Percentiles rank a stretch among this genome's conserved stretches.
These are phyloP conservation scores for Kwoniella botswanensis DNA, from an alignment of 768 basidiomycete species.

Conservation along the genomic window DNA sequence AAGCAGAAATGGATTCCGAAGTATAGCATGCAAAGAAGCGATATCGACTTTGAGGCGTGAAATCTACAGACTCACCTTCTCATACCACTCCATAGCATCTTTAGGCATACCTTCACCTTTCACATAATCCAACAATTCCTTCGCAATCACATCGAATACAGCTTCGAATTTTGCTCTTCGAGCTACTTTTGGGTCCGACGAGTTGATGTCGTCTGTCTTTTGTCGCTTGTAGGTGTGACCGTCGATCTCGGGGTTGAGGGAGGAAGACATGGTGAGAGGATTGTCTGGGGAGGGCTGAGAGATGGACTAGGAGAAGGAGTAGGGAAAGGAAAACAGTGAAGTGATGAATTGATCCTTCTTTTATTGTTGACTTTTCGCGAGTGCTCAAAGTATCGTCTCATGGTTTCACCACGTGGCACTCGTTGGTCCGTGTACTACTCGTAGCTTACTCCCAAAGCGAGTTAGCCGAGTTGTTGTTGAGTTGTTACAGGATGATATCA, in stretches of 20 bases:
- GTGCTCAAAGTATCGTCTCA: conserved; percentile 4
- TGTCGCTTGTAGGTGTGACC: conserved; percentile 27
- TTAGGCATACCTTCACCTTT: conserved; percentile 75
- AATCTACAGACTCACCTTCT: conserved; percentile 64
- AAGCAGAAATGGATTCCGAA: no score
- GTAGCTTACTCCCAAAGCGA: neutral
- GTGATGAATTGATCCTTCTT: neutral
- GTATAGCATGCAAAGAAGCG: neutral
- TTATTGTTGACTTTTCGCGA: conserved; percentile 3
- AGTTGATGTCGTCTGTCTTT: conserved; percentile 16
- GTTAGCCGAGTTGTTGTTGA: neutral
- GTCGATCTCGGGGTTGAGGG: conserved; percentile 27
- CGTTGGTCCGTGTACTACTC: no score
- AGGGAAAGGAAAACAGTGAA: neutral
- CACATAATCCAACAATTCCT: conserved; percentile 76
- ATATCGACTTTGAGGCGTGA: no score
- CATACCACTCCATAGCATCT: conserved; percentile 85
- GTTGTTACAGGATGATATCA: no score
- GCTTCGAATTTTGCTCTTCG: conserved; percentile 65
- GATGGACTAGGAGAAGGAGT: neutral
- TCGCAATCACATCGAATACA: conserved; percentile 73
- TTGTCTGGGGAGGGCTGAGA: no score
- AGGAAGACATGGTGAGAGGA: neutral
- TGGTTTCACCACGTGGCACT: neutral
- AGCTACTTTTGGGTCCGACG: conserved; percentile 33